Evolutionary conservation across 2,329 filamentous ascomycete species (phyloP), one percentile per base, ranked within the genome.

Genomic region (Aspergillus sp.): DNA sequence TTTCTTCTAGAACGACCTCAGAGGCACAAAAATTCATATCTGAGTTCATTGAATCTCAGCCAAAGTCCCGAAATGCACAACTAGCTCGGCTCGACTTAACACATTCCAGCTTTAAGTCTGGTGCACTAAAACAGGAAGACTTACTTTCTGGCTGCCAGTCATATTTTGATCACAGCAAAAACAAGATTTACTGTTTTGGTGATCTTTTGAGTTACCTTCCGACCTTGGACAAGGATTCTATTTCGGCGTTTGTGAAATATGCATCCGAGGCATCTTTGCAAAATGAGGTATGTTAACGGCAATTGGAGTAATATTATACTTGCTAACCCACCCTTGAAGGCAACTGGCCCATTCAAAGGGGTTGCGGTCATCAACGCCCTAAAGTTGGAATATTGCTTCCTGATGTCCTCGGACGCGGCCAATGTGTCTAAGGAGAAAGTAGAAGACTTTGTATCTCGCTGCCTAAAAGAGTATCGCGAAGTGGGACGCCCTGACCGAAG

Each of bases 171-270:
- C 63, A 62, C 7, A 76, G 76, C 60, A 73, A 73, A 15, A 66
- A 67, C 45, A 81, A 79, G 58, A 67, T 76, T 21, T 79, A 78
- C 61, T 79, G 77, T 57, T 81, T 80, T 52, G 68, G 71, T 52
- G 79, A 81, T 60, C 59, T 81, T 23, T 68, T 70, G 57, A 68
- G 64, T 44, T 74, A 77, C 53, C 49, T 75, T 3, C 61, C 62
- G 43, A 63, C 60, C 31, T 60, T 77, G 23, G 63, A 74, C 41
- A 67, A 68, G 37, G 54, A 62, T 14, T 56, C 60, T 2, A 56
- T 71, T 55, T 55, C 61, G 7, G 62, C 68, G n/a, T 68, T 74
- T 49, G 54, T 71, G 2, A 58, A 68, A 25, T 66, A 74, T 59
- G 59, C 66, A 37, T 56, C 56, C 1, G 60, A 67, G 27, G 58